phyloP scores from a whole-genome alignment of 768 basidiomycete species.

The Suillus decipiens region DNA sequence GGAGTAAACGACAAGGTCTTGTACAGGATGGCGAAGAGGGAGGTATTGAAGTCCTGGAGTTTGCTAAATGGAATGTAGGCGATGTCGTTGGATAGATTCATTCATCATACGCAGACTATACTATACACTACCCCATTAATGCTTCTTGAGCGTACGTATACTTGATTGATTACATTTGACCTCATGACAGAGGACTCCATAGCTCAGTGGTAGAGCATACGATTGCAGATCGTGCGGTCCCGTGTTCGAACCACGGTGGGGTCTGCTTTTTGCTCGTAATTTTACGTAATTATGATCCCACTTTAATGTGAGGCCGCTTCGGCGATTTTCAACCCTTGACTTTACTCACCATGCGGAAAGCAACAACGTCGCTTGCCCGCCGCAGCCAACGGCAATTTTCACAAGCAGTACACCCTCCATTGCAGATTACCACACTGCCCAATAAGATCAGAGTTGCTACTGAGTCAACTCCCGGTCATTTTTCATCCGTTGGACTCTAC shows the following conservation, averaged over 20 bases:
- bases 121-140: not conserved
- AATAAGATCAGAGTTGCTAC: conserved; percentile 94
- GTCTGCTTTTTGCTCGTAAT: conserved; percentile 30
- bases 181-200: conserved; percentile 22
- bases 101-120: not conserved
- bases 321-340: conserved; percentile 8
- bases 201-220: conserved; percentile 58
- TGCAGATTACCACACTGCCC: conserved; percentile 80
- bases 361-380: conserved; percentile 39
- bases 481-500: conserved; percentile 91
- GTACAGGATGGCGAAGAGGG: conserved; percentile 31
- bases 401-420: conserved; percentile 35
- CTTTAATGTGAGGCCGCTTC: not conserved
- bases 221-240: conserved; percentile 60
- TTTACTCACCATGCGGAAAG: conserved; percentile 40
- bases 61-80: conserved; percentile 67
- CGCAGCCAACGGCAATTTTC: conserved; percentile 33
- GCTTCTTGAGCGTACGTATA: too few relatives aligned
- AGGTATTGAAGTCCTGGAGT: conserved; percentile 46
- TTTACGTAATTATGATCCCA: conserved; percentile 5
- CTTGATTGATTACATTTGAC: not conserved
- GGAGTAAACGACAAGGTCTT: conserved; percentile 55
- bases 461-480: conserved; percentile 89
- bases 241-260: conserved; percentile 61
- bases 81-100: conserved; percentile 31